Base-by-base conservation (phyloP, 2,329 filamentous ascomycete genomes). In the Neonectria neomacrospora region DNA sequence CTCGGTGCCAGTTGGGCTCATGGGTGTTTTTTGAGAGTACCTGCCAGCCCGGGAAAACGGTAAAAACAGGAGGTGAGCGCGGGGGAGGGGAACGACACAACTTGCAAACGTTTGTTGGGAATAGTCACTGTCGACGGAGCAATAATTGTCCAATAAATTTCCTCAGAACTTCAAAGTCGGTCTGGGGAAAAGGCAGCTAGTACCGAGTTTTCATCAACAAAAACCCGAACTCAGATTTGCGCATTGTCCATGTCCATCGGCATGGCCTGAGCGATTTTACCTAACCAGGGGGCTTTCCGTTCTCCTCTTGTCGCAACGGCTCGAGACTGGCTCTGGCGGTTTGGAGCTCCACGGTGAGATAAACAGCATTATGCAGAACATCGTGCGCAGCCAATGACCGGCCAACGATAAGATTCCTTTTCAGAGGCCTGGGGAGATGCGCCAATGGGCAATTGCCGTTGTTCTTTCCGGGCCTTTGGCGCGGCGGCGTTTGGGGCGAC, bases 361-460 rank as follows among this genome's bases (percentile, higher is more conserved):
- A 73, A 75, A 74, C 70, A 63, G 69, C 74, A 77, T 77, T 76
- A 77, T 77, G 75, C 72, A 75, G 74, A 71, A 66, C 74, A 71
- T 70, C 48, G 12, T 7, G 5, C 5, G 18, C 11, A 45, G 54
- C 75, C 75, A 77, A 77, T 77, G 67, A 71, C 11, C 30, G 44
- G 7, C 50, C 61, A 54, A 63, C 71, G 75, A 77, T 77, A 77
- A 77, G 74, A 68, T 58, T 54, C 23, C 61, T 39, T 39, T 61
- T 54, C 50, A 62, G 45, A 66, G 61, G 54, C 37, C 44, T 42
- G 59, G 65, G 62, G 61, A 60, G 54, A 23, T 58, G 54, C 54
- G 51, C 56, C 50, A 71, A 66, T 61, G 57, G 32, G 53, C 52
- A 53, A 48, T 41, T 69, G 65, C 68, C 42, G 63, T 58, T 51